Evolutionary conservation across 2,329 filamentous ascomycete species (phyloP), one percentile per base, ranked within the genome.

Genomic region (Madurella fahalii): DNA sequence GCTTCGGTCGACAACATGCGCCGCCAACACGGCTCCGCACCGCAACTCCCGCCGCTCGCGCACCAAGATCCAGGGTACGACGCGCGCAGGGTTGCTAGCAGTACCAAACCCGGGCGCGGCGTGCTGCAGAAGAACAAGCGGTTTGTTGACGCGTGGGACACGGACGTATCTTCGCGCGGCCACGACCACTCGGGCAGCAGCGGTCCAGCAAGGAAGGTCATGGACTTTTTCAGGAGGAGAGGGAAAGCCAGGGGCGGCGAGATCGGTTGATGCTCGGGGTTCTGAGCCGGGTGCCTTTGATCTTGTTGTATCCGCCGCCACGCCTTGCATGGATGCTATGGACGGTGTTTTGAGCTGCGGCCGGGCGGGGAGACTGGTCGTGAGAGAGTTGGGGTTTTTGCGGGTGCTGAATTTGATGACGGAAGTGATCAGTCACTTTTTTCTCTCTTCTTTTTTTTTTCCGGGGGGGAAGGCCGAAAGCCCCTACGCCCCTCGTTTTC

Each of bases 181-280:
- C 77, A 78, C 50, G 82, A 85, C 50, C 85, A 91, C 65, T 85
- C 85, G 32, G 93, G 93, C 43, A 95, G 89, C 70, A 93, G 86
- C 60, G 90, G 90, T 53, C 89, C 91, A 2, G 91, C 92, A 13
- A 87, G 92, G 69, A 85, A 90, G 68, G 94, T 99, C 40, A 97
- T 99, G 92, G 93, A 99, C 74, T 96, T 97, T 72, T 99, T 99
- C 77, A 82, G 94, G 64, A 82, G 92, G 69, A 83, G 92, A 68
- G 90, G 89, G 53, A 90, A 87, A 74, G 89, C 86, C 63, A 79
- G 87, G 66, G 82, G 79, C 53, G 79, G 79, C 39, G 80, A 84
- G 57, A 72, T 77, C 64, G 77, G 78, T 74, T 82, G 71, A 77
- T 42, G 44, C 16, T 25, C 12, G 42, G 16, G 18, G 9, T 20